These are phyloP conservation scores for Lactarius quietus DNA, from an alignment of 768 basidiomycete species.

Conservation along the genomic window DNA sequence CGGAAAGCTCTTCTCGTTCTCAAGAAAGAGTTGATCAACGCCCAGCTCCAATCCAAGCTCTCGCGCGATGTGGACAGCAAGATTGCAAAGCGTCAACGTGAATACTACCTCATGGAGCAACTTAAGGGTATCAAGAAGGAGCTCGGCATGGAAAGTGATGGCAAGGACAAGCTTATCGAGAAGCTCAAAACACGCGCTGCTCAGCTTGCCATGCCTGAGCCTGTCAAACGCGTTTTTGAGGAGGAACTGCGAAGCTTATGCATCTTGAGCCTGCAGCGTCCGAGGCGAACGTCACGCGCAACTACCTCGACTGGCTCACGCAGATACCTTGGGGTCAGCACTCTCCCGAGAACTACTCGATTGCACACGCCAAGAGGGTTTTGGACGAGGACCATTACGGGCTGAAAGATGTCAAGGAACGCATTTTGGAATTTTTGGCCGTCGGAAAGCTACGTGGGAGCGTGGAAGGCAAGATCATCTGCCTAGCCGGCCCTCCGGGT, in stretches of 20 bases:
- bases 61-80: slow-evolving; percentile 90
- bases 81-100: slow-evolving; percentile 90
- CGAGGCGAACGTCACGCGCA: slow-evolving; percentile 91
- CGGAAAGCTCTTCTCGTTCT: slow-evolving; percentile 88
- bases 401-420: slow-evolving; percentile 85
- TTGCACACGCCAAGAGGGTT: slow-evolving; percentile 73
- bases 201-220: slow-evolving; percentile 81
- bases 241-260: slow-evolving; percentile 91
- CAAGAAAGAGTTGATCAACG: slow-evolving; percentile 98
- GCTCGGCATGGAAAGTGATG: slow-evolving; percentile 91
- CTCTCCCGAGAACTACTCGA: slow-evolving; percentile 89
- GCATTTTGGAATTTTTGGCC: slow-evolving; percentile 93
- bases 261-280: slow-evolving; percentile 87
- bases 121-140: slow-evolving; percentile 96
- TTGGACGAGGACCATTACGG: slow-evolving; percentile 97
- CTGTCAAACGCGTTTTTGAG: slow-evolving; percentile 90
- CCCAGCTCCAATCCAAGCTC: slow-evolving; percentile 90
- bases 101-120: slow-evolving; percentile 97
- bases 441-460: slow-evolving; percentile 93
- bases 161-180: slow-evolving; percentile 91
- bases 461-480: slow-evolving; percentile 96
- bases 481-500: slow-evolving; percentile 93
- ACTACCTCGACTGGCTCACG: slow-evolving; percentile 92
- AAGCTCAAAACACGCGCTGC: slow-evolving; percentile 87
- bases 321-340: slow-evolving; percentile 98